Evolutionary conservation across 352 stramenopile genomes (phyloP).

Genomic region (Phytophthora melonis): DNA sequence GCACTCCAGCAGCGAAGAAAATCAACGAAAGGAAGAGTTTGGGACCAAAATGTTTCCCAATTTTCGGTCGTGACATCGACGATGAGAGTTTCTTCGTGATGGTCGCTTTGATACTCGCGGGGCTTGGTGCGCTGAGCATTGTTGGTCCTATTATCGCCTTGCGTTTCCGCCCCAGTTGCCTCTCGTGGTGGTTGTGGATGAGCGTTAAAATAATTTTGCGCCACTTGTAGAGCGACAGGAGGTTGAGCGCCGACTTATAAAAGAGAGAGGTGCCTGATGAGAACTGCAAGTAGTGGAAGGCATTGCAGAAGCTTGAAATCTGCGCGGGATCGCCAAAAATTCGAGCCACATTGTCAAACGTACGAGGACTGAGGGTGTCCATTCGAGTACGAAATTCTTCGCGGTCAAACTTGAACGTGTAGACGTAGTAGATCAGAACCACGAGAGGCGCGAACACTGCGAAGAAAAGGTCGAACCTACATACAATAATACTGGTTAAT

Average conservation of each 20-base stretch:
- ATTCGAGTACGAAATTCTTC: background rate
- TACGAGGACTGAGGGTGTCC: background rate
- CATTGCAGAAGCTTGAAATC: background rate
- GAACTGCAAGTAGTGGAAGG: background rate
- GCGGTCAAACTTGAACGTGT: background rate
- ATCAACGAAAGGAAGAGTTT: constrained; percentile 47
- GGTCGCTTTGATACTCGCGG: constrained; percentile 6
- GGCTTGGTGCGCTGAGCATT: background rate
- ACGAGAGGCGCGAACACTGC: background rate
- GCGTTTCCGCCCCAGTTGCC: constrained; percentile 15
- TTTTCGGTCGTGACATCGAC: constrained; percentile 5
- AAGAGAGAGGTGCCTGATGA: background rate
- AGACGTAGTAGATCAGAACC: background rate
- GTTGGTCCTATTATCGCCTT: constrained; percentile 16
- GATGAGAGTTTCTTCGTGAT: constrained; percentile 17
- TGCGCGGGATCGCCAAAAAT: background rate
- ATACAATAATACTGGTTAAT: background rate
- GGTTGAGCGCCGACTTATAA: background rate
- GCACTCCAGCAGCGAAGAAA: constrained; percentile 34
- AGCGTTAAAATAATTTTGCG: constrained; percentile 19
- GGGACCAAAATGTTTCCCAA: constrained; percentile 19
- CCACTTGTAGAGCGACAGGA: background rate
- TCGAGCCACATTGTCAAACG: background rate
- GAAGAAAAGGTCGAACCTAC: background rate
- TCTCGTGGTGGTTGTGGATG: constrained; percentile 40